Evolutionary conservation across 305 asterid species (phyloP), one percentile per base, ranked within the genome.

Genomic region (Fraxinus xanthoxyloides): DNA sequence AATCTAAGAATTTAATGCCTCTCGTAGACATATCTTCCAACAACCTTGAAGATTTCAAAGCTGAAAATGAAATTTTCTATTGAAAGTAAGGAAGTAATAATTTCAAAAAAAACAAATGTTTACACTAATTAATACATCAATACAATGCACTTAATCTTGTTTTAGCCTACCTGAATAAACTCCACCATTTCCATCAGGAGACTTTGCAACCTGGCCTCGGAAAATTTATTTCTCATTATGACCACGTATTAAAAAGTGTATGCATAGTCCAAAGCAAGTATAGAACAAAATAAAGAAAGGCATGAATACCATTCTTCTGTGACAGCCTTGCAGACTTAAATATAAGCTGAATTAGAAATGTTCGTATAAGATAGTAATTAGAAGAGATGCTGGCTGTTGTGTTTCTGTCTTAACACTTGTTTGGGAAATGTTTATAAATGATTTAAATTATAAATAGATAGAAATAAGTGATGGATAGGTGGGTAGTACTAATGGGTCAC

Each of bases 161-260:
- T 63, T 72, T 35, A 82, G 75, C 40, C 15, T 79, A 89, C 99
- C 98, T 89, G 98, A 83, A 92, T 91, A 94, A 78, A 96, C 95
- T 87, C 99, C 99, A 72, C 99, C 99, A 79, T 96, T 96, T 82
- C 99, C 99, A 88, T 96, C 99, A 69, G 99, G 98, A 84, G 99
- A 93, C 87, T 92, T 93, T 23, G 98, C 97, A 70, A 94, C 95
- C 99, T 96, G 93, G 91, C 63, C 84, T 90, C 76, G 83, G 77
- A 87, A 86, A 85, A 81, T 84, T 84, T 85, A 61, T 38, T 84
- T 81, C 80, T 81, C 43, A 84, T 70, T 17, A 77, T 56, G 48
- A 34, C 12, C 79, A 72, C 56, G 46, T 72, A 69, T 76, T 43
- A 70, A 79, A 72, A 63, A 74, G 30, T 78, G 74, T 59, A 77